These are phyloP conservation scores for Dothideomycetes sp. DNA, from an alignment of 2,329 filamentous ascomycete genomes.

Conservation along the genomic window DNA sequence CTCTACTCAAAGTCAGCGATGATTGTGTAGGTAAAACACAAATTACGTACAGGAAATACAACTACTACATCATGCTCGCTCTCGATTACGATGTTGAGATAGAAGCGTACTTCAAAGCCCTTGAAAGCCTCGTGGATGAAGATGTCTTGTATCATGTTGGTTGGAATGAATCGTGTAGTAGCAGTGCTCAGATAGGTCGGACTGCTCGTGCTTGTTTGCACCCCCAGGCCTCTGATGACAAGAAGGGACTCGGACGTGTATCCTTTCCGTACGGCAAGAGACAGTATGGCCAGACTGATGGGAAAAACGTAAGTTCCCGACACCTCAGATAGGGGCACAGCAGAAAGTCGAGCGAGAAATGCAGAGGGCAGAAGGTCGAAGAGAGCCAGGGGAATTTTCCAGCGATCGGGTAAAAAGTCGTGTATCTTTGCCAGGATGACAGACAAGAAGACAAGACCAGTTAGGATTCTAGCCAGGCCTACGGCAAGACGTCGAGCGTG, in stretches of 20 bases:
- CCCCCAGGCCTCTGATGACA: constrained; percentile 77
- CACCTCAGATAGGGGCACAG: constrained; percentile 24
- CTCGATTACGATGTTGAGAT: constrained; percentile 81
- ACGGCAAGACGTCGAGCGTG: constrained; percentile 35
- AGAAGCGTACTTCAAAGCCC: constrained; percentile 84
- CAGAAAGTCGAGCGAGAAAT: constrained; percentile 17
- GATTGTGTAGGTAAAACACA: neutral
- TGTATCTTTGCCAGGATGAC: constrained; percentile 21
- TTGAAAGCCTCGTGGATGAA: constrained; percentile 91
- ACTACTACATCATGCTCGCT: constrained; percentile 83
- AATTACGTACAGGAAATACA: constrained; percentile 65
- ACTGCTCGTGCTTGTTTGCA: constrained; percentile 73
- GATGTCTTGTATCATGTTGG: constrained; percentile 83
- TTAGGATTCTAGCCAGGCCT: constrained; percentile 35
- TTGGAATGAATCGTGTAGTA: constrained; percentile 74
- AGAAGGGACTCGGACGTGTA: constrained; percentile 69
- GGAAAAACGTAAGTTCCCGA: constrained; percentile 35
- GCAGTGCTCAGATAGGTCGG: constrained; percentile 55
- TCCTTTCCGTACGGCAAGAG: constrained; percentile 21
- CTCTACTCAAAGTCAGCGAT: constrained; percentile 31
- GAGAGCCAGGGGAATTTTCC: constrained; percentile 5
- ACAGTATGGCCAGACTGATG: constrained; percentile 22
- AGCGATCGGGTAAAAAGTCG: neutral
- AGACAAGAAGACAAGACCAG: constrained; percentile 33
- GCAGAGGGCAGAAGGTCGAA: constrained; percentile 13